These are phyloP conservation scores for Talaromyces islandicus DNA, from an alignment of 2,329 filamentous ascomycete genomes.

Conservation along the genomic window DNA sequence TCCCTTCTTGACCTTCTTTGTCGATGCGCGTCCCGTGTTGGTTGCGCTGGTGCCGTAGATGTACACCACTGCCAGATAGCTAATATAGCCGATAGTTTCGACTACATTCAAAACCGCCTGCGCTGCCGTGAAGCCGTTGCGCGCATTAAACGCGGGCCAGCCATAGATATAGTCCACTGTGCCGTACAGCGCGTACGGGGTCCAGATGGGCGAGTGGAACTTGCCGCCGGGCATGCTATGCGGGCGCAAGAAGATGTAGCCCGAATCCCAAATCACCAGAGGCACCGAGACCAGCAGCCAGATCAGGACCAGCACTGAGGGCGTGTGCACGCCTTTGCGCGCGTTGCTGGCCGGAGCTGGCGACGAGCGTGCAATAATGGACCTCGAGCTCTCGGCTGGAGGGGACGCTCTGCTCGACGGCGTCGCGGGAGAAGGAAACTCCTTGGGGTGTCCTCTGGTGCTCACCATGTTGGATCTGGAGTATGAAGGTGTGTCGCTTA, in stretches of 20 bases:
- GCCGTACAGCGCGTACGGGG: constrained; percentile 75
- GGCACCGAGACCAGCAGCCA: constrained; percentile 74
- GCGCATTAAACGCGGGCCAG: constrained; percentile 60
- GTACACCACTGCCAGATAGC: constrained; percentile 55
- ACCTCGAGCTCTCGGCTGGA: constrained; percentile 18
- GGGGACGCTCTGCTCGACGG: constrained; percentile 21
- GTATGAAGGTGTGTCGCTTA: neutral
- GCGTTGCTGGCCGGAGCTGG: constrained; percentile 14
- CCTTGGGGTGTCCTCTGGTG: constrained; percentile 49
- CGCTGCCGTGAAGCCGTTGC: constrained; percentile 70
- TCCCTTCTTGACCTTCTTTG: constrained; percentile 25
- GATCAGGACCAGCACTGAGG: constrained; percentile 53
- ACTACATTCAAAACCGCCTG: constrained; percentile 64
- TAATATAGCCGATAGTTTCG: constrained; percentile 61
- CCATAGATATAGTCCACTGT: constrained; percentile 77
- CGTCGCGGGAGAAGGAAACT: constrained; percentile 37
- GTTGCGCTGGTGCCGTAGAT: constrained; percentile 31
- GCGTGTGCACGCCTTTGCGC: constrained; percentile 51
- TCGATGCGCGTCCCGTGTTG: constrained; percentile 15
- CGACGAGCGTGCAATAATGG: constrained; percentile 16
- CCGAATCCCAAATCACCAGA: constrained; percentile 73
- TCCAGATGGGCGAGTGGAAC: constrained; percentile 66
- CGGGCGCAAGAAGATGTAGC: constrained; percentile 74
- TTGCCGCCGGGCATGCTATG: constrained; percentile 73
- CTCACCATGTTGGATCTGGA: constrained; percentile 44